Conservation (phyloP, 768 basidiomycete species). For the Leucosporidium scottii region DNA sequence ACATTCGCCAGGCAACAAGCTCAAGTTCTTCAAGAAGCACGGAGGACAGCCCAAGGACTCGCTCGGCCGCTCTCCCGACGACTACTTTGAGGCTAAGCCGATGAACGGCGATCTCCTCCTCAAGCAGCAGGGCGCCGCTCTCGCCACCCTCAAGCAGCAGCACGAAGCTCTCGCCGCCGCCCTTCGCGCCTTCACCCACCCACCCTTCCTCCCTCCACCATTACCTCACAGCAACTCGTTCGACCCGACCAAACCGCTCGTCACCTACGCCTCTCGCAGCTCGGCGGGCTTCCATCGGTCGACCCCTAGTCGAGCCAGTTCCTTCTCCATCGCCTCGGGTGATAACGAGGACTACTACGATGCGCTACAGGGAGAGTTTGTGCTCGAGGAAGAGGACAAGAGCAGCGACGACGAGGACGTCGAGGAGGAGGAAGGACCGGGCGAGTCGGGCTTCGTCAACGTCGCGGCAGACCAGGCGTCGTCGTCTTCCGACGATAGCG, state of each 20-base stretch:
- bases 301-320: conserved; percentile 1
- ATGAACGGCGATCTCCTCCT: neutral
- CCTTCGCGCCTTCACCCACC: neutral
- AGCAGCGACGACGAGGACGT: conserved; percentile 7
- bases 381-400: conserved; percentile 12
- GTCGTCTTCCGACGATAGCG: neutral
- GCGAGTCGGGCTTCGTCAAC: neutral
- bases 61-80: neutral
- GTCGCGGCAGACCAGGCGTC: too few relatives aligned
- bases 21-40: conserved; percentile 8
- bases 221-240: too few relatives aligned
- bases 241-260: neutral
- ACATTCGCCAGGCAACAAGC: neutral
- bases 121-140: neutral
- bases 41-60: neutral
- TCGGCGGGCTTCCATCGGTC: neutral
- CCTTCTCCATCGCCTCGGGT: conserved; percentile 16
- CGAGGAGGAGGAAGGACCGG: conserved; percentile 4
- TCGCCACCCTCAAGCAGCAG: conserved; percentile 1
- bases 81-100: conserved; percentile 5
- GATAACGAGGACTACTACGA: conserved; percentile 10
- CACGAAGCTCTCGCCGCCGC: neutral
- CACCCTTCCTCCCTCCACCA: neutral
- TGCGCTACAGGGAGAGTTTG: conserved; percentile 26
- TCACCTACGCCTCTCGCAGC: conserved; percentile 1